Evolutionary conservation across 345 rosid genomes (phyloP).

Genomic region (Hibiscus syriacus): DNA sequence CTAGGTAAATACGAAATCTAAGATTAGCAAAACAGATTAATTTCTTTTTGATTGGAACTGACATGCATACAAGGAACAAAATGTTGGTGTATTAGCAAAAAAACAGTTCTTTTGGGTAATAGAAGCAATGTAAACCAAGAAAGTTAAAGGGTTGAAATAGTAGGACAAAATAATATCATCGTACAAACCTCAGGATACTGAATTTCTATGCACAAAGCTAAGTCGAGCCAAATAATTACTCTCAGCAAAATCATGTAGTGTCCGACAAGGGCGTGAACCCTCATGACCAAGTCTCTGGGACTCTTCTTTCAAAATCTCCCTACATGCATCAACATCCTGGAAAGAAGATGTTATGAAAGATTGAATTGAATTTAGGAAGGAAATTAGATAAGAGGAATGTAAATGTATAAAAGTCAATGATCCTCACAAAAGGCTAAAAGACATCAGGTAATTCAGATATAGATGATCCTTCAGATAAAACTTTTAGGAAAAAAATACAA

Average conservation of each 20-base stretch:
- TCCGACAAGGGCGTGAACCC: constrained; percentile 38
- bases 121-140: too few relatives aligned
- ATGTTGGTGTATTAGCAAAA: background rate
- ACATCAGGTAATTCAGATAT: background rate
- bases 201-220: constrained; percentile 49
- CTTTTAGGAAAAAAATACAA: background rate
- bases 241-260: constrained; percentile 90
- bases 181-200: constrained; percentile 9
- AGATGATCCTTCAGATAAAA: background rate
- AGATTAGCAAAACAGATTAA: background rate
- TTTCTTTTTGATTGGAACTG: background rate
- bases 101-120: background rate
- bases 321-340: constrained; percentile 62
- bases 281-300: constrained; percentile 30
- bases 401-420: background rate
- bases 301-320: constrained; percentile 45
- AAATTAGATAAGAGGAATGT: background rate
- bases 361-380: background rate
- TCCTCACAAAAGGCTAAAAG: background rate
- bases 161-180: too few relatives aligned
- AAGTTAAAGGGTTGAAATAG: too few relatives aligned
- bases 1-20: background rate
- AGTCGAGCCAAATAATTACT: constrained; percentile 63
- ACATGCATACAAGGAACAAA: background rate
- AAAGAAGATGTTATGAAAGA: background rate